A percentile compares a stretch with the other conserved stretches of the same genome.
phyloP scores from a whole-genome alignment of 495 filamentous ascomycete genomes.

The Hyaloscypha bicolor region DNA sequence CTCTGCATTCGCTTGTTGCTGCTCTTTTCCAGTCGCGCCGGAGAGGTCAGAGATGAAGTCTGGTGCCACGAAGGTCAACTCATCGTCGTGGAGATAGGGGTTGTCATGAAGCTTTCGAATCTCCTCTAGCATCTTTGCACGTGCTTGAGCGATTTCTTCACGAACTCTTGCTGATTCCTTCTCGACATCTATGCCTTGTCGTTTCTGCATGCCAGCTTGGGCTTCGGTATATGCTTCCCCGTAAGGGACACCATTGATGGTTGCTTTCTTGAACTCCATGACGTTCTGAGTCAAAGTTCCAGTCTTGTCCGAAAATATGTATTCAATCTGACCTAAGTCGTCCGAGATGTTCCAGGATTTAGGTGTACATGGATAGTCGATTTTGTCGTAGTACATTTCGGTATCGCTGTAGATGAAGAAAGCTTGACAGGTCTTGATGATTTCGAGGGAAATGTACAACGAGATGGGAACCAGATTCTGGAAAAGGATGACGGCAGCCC shows the following conservation, averaged over 20 bases:
- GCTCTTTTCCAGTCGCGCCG: conserved; percentile 75
- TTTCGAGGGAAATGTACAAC: conserved; percentile 96
- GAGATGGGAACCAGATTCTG: conserved; percentile 99
- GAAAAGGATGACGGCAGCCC: conserved; percentile 90
- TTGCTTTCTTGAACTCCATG: conserved; percentile 99
- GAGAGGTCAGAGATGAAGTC: conserved; percentile 81
- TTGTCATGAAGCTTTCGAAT: conserved; percentile 83
- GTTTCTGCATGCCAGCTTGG: conserved; percentile 90
- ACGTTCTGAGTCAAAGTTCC: conserved; percentile 98
- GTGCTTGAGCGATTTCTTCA: conserved; percentile 79
- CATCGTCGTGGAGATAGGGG: conserved; percentile 86
- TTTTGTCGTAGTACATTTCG: conserved; percentile 92
- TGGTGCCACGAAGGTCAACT: conserved; percentile 89
- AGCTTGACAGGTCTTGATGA: conserved; percentile 89
- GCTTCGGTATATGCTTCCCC: conserved; percentile 98
- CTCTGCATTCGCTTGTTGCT: conserved; percentile 73
- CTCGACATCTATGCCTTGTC: conserved; percentile 84
- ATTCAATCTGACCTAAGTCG: conserved; percentile 97
- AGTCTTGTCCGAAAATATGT: conserved; percentile 99
- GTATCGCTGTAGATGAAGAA: conserved; percentile 97
- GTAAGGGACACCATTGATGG: conserved; percentile 91
- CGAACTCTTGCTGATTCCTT: conserved; percentile 71
- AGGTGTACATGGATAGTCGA: conserved; percentile 93
- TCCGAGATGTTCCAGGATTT: conserved; percentile 99
- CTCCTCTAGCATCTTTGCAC: conserved; percentile 66